Base-by-base conservation (phyloP, 2,329 filamentous ascomycete genomes). In the Hypoxylon sp. region DNA sequence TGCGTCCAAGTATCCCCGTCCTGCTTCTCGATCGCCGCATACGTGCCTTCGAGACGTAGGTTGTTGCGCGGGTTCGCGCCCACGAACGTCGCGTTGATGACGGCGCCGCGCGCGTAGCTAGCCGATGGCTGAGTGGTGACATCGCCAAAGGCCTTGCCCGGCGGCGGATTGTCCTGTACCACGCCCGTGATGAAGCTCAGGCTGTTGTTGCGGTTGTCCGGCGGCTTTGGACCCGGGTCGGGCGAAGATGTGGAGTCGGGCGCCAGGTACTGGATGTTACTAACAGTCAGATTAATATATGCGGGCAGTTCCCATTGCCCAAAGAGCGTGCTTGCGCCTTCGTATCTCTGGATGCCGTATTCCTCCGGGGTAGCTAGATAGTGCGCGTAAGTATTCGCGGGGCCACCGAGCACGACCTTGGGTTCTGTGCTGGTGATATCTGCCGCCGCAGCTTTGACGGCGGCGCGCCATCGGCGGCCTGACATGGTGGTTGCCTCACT, bases 401-500 rank as follows among this genome's bases (percentile, higher is more conserved):
- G 94, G 0, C 92, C 94, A 3, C 94, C 94, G 1, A 97, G 84
- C 0, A 97, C 91, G 0, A 97, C 93, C 13, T 91, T 79, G 0
- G 92, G 91, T 50, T 89, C 84, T 6, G 76, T 73, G 11, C 75
- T 75, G n/a, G 74, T 74, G 8, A 86, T 80, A 0, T 82, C 74
- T 10, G 73, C 65, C 0, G 77, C 73, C 5, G 86, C 86, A 46
- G 87, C 79, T 19, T 85, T 82, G 58, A 96, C 84, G 1, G 92
- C 91, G 66, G 87, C 84, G 74, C 91, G 92, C 94, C 94, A 98
- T 35, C 94, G 88, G 10, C 94, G 88, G 1, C 94, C 94, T 0
- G 93, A 87, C 94, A 97, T 98, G 7, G 94, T 97, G 0, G 93
- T 96, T 0, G 92, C 93, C 80, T 98, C 94, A 50, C 93, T 92